These are phyloP conservation scores for Kwoniella shivajii DNA, from an alignment of 1,284 basidiomycete genomes.

Conservation along the genomic window DNA sequence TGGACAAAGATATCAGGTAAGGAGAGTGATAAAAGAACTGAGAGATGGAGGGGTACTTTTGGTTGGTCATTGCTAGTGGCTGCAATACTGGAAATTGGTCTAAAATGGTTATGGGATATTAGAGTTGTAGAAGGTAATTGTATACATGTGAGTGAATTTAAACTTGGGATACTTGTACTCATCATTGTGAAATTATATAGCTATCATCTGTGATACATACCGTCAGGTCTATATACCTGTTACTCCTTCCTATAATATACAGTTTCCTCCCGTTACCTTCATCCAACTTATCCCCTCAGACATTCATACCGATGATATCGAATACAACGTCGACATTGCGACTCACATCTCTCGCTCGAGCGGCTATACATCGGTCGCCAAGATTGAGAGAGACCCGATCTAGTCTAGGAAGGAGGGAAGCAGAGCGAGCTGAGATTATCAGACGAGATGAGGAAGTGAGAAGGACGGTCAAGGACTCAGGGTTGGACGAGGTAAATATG, in stretches of 20 bases:
- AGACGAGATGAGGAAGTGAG: slow-evolving; percentile 17
- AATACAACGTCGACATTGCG: slow-evolving; percentile 25
- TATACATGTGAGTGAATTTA: slow-evolving; percentile 33
- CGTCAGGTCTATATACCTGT: slow-evolving; percentile 27
- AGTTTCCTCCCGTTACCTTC: slow-evolving; percentile 31
- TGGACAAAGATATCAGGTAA: slow-evolving; percentile 19
- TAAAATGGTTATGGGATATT: slow-evolving; percentile 27
- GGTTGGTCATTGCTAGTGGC: slow-evolving; percentile 26
- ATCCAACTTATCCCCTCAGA: background rate
- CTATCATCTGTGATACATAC: slow-evolving; percentile 32
- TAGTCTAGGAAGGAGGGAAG: slow-evolving; percentile 1
- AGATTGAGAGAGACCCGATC: background rate
- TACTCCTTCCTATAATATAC: slow-evolving; percentile 34
- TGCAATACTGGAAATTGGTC: slow-evolving; percentile 7
- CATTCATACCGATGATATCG: slow-evolving; percentile 13
- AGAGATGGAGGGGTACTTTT: slow-evolving; percentile 21
- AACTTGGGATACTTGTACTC: background rate
- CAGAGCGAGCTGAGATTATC: background rate
- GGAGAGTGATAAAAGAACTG: slow-evolving; percentile 14
- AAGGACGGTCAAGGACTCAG: slow-evolving; percentile 3
- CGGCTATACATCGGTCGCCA: slow-evolving; percentile 19
- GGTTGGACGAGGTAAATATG: slow-evolving; percentile 12
- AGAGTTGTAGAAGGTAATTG: slow-evolving; percentile 30
- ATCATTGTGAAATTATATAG: slow-evolving; percentile 13
- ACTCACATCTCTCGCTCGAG: slow-evolving; percentile 22